These are phyloP conservation scores for Phylloporus arenicola DNA, from an alignment of 768 basidiomycete species.

Conservation along the genomic window DNA sequence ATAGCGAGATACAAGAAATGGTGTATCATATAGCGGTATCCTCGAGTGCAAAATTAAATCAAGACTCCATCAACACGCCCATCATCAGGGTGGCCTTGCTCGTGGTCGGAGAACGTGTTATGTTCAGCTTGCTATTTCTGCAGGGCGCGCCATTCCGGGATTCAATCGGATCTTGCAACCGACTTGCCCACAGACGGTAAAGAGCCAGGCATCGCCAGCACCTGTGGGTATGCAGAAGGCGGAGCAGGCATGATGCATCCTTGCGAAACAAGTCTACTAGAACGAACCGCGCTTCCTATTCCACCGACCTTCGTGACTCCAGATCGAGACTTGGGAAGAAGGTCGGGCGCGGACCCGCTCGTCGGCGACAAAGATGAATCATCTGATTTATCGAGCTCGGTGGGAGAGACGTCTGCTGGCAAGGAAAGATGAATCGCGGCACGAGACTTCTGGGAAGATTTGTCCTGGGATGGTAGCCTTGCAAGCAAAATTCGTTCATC, in stretches of 20 bases:
- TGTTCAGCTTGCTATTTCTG: not conserved
- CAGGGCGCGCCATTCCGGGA: not conserved
- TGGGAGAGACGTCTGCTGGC: not conserved
- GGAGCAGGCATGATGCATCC: slow-evolving; percentile 18
- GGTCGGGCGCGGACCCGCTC: not conserved
- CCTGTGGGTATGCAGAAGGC: slow-evolving; percentile 22
- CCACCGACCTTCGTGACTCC: not conserved
- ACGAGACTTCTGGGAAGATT: not conserved
- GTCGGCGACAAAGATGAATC: not conserved
- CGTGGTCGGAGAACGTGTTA: too few relatives aligned
- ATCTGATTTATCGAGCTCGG: not conserved
- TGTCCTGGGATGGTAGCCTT: not conserved
- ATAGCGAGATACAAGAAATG: not conserved
- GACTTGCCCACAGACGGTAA: slow-evolving; percentile 6
- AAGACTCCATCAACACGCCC: not conserved
- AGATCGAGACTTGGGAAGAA: not conserved
- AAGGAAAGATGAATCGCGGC: not conserved
- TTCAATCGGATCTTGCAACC: not conserved
- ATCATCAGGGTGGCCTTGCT: slow-evolving; percentile 1
- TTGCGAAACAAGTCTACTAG: not conserved
- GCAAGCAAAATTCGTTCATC: not conserved
- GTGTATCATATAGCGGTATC: not conserved
- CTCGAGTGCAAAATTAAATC: not conserved
- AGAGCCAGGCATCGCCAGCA: slow-evolving; percentile 21
- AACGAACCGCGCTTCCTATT: not conserved